These are phyloP conservation scores for Macroventuria anomochaeta DNA, from an alignment of 2,329 filamentous ascomycete species.

Conservation along the genomic window DNA sequence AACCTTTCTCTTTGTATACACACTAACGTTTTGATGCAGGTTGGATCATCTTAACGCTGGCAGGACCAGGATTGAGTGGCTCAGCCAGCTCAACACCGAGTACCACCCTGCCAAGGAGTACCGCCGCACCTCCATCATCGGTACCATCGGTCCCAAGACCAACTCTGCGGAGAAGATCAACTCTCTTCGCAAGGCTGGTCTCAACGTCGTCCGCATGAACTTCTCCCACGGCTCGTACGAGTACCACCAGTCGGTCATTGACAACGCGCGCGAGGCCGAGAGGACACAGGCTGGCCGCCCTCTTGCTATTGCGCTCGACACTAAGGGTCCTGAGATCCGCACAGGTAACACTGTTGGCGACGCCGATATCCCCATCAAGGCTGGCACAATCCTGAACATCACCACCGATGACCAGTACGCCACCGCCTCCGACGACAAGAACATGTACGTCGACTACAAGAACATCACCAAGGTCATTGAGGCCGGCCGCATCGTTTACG, in stretches of 20 bases:
- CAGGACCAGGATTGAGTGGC: slow-evolving; percentile 74
- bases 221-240: slow-evolving; percentile 94
- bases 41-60: slow-evolving; percentile 77
- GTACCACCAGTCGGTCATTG: slow-evolving; percentile 98
- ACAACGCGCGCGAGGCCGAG: slow-evolving; percentile 90
- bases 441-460: slow-evolving; percentile 99
- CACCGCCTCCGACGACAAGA: slow-evolving; percentile 81
- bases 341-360: slow-evolving; percentile 76
- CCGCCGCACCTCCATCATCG: slow-evolving; percentile 96
- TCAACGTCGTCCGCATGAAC: slow-evolving; percentile 99
- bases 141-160: slow-evolving; percentile 98
- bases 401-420: slow-evolving; percentile 95
- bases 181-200: slow-evolving; percentile 83
- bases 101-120: slow-evolving; percentile 87
- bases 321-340: slow-evolving; percentile 86
- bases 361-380: slow-evolving; percentile 79
- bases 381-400: slow-evolving; percentile 87
- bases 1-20: not conserved
- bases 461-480: slow-evolving; percentile 99
- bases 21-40: slow-evolving; percentile 24
- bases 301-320: slow-evolving; percentile 90
- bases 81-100: slow-evolving; percentile 84
- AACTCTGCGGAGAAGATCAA: slow-evolving; percentile 98
- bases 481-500: slow-evolving; percentile 91
- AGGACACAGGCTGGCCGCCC: slow-evolving; percentile 78